These are phyloP conservation scores for Gossypium turneri DNA, from an alignment of 345 rosid species.

Conservation along the genomic window DNA sequence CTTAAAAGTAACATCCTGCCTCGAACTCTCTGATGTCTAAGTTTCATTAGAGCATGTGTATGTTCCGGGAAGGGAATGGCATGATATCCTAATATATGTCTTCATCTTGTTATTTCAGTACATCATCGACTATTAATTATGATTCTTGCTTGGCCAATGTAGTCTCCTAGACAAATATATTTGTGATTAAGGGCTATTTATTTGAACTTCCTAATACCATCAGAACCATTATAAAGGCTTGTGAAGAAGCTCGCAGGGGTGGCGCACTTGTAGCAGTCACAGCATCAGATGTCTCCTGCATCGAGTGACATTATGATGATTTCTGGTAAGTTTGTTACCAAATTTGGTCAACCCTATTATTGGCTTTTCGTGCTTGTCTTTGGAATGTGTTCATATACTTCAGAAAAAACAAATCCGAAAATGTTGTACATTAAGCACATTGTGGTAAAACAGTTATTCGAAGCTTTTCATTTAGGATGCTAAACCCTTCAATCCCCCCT, in stretches of 20 bases:
- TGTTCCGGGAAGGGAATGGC: too few relatives aligned
- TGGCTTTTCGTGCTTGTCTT: not conserved
- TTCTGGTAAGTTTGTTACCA: slow-evolving; percentile 52
- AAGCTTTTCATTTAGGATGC: too few relatives aligned
- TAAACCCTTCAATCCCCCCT: too few relatives aligned
- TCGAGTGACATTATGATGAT: slow-evolving; percentile 85
- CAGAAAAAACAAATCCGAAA: not conserved
- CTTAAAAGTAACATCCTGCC: not conserved
- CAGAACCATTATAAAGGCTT: slow-evolving; percentile 67
- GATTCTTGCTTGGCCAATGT: not conserved
- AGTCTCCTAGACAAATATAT: slow-evolving; percentile 65
- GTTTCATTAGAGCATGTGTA: too few relatives aligned
- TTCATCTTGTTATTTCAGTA: too few relatives aligned
- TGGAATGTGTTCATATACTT: too few relatives aligned
- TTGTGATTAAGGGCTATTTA: slow-evolving; percentile 88
- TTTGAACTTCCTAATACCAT: slow-evolving; percentile 91
- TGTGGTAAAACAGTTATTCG: too few relatives aligned
- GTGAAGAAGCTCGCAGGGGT: slow-evolving; percentile 71
- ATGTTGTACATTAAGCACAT: not conserved
- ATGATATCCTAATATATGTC: too few relatives aligned
- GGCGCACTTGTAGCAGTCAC: slow-evolving; percentile 88
- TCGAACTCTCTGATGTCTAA: not conserved
- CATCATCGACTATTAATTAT: too few relatives aligned
- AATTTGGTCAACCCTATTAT: not conserved
- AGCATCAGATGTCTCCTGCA: slow-evolving; percentile 91